Base-by-base conservation (phyloP, 257 asterid species). In the Solanum etuberosum region DNA sequence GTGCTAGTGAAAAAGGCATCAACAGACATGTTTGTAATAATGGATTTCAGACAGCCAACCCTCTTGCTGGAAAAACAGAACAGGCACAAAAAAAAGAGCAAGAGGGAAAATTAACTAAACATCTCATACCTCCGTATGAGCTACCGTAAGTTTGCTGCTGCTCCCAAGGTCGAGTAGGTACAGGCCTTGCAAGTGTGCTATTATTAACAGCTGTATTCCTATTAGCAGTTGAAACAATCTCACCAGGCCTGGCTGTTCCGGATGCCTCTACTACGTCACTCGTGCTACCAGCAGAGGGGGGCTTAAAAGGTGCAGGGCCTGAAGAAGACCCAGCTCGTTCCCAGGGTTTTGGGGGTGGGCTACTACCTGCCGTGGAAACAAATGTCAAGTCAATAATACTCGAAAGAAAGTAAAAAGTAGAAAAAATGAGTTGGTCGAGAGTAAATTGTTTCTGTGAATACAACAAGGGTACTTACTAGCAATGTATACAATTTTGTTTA, bases 121-220 rank as follows among this genome's bases (percentile, higher is more conserved):
- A 80, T 43, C 10, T 46, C 13, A 43, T 90, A 95, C 99, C 98
- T 93, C 99, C 98, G 29, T 91, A 93, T 63, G 90, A 89, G 92
- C 81, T 93, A 80, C 96, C 94, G 77, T 92, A 92, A 27, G 94
- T 91, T 89, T 89, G 95, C 86, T 89, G 93, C 78, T 93, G 98
- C 88, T 95, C 98, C 98, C 99, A 94, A 61, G 98, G 99, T 90
- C 99, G 93, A 51, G 96, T 29, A 59, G 99, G 99, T 46, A 97
- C 93, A 23, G 99, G 96, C 90, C 98, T 90, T 59, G 92, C 95
- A 65, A 95, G 91, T 35, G 96, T 37, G 87, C 89, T 94, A 82
- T 89, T 87, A 87, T 90, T 94, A 78, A 87, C 92, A 38, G 91
- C 18, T 35, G 94, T 72, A 89, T 85, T 93, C 90, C 91, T 86